phyloP scores from a whole-genome alignment of 2,329 filamentous ascomycete genomes.

The Exophiala phaeomuriformis region DNA sequence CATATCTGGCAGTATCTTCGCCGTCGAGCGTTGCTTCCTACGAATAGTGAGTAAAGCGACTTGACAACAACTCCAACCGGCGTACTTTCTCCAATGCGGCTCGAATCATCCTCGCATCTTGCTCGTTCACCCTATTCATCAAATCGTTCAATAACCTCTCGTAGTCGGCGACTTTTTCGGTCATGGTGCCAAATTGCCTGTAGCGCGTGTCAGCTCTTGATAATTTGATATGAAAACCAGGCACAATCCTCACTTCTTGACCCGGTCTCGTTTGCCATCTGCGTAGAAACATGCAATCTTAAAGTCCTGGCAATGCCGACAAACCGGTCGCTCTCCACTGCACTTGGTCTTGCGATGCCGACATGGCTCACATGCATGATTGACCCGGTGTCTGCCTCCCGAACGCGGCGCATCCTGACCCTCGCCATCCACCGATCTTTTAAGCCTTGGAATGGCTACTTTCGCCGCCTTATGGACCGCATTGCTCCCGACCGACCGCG shows the following conservation, averaged over 20 bases:
- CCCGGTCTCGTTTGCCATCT: constrained; percentile 39
- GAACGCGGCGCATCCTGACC: constrained; percentile 11
- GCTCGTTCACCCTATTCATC: constrained; percentile 30
- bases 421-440: constrained; percentile 21
- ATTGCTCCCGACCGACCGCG: constrained; percentile 9
- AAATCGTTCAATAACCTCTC: constrained; percentile 36
- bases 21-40: constrained; percentile 17
- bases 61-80: too few relatives aligned
- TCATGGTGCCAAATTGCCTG: constrained; percentile 37
- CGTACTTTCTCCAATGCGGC: constrained; percentile 34
- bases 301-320: constrained; percentile 36
- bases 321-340: constrained; percentile 37
- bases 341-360: constrained; percentile 40
- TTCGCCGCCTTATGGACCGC: constrained; percentile 20
- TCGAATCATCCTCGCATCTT: constrained; percentile 33
- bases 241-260: constrained; percentile 34
- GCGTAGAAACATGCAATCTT: constrained; percentile 36
- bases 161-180: constrained; percentile 35
- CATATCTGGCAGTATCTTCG: constrained; percentile 18
- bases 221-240: constrained; percentile 1
- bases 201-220: constrained; percentile 1
- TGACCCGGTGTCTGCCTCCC: constrained; percentile 27
- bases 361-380: constrained; percentile 38
- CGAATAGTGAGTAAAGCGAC: not conserved
- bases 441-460: constrained; percentile 31